These are phyloP conservation scores for Plicaturopsis crispa DNA, from an alignment of 768 basidiomycete species.

Conservation along the genomic window DNA sequence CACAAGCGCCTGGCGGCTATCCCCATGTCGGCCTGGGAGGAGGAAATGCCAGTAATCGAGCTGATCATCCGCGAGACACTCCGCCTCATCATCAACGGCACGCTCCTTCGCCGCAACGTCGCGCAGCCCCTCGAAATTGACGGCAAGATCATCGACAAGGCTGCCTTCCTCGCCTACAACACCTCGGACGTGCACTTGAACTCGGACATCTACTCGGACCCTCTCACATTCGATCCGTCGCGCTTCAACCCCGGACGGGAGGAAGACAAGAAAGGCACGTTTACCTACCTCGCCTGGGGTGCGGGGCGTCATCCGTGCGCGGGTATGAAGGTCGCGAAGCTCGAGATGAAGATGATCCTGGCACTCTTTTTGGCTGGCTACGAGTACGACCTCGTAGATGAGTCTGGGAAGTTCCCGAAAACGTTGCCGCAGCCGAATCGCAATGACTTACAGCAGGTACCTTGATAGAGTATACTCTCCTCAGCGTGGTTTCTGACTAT, in stretches of 20 bases:
- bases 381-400: constrained; percentile 27
- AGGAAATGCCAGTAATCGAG: constrained; percentile 29
- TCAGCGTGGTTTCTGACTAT: background rate
- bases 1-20: constrained; percentile 26
- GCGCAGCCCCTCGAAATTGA: constrained; percentile 20
- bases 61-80: constrained; percentile 31
- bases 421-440: constrained; percentile 20
- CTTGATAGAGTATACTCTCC: background rate
- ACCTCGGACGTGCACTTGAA: constrained; percentile 27
- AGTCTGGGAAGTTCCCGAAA: constrained; percentile 17
- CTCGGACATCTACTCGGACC: constrained; percentile 25
- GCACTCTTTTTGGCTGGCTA: constrained; percentile 25
- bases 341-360: constrained; percentile 29
- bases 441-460: constrained; percentile 26
- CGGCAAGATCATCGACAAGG: constrained; percentile 18
- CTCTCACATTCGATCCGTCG: constrained; percentile 26
- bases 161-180: constrained; percentile 28
- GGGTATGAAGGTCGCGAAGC: constrained; percentile 31
- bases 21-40: constrained; percentile 31
- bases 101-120: constrained; percentile 28
- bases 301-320: constrained; percentile 33
- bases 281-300: constrained; percentile 32
- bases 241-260: constrained; percentile 22
- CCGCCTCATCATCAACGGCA: constrained; percentile 20
- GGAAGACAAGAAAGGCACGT: constrained; percentile 26